A percentile compares a stretch with the other conserved stretches of the same genome.
These are phyloP conservation scores for Alternaria novae-zelandiae DNA, from an alignment of 2,329 filamentous ascomycete genomes.

Conservation along the genomic window DNA sequence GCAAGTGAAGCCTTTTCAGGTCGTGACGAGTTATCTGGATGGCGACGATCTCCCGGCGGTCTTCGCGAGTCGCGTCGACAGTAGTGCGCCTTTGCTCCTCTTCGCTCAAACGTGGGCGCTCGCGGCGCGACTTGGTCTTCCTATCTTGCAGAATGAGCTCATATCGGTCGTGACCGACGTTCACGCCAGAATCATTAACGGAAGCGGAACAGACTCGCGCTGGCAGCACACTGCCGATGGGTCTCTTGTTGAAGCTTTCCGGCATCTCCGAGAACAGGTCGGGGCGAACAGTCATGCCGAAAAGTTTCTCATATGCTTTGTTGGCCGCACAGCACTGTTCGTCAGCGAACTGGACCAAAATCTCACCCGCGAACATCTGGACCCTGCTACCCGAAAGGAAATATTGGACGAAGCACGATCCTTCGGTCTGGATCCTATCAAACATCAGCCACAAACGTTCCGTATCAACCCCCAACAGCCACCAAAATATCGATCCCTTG, in stretches of 20 bases:
- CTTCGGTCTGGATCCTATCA: not conserved
- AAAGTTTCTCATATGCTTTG: constrained; percentile 14
- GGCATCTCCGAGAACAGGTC: not conserved
- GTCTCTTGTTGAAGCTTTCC: not conserved
- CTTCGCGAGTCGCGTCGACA: not conserved
- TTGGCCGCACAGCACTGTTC: not conserved
- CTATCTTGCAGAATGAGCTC: constrained; percentile 7
- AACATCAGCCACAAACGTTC: not conserved
- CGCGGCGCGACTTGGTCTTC: constrained; percentile 6
- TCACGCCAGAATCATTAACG: not conserved
- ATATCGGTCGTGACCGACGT: not conserved
- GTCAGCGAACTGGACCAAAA: not conserved
- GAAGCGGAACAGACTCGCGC: not conserved
- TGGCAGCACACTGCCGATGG: not conserved
- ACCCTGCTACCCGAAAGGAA: not conserved
- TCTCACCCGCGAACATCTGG: not conserved
- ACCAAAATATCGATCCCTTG: not conserved
- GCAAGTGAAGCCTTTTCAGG: not conserved
- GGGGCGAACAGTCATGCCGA: constrained; percentile 5
- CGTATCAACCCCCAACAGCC: not conserved
- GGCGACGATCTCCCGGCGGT: not conserved
- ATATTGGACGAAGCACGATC: not conserved
- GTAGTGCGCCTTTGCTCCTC: constrained; percentile 1
- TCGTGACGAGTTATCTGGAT: constrained; percentile 1
- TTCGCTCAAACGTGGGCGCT: constrained; percentile 14